phyloP scores from a whole-genome alignment of 768 basidiomycete species.

The Neoboletus subvelutipes region DNA sequence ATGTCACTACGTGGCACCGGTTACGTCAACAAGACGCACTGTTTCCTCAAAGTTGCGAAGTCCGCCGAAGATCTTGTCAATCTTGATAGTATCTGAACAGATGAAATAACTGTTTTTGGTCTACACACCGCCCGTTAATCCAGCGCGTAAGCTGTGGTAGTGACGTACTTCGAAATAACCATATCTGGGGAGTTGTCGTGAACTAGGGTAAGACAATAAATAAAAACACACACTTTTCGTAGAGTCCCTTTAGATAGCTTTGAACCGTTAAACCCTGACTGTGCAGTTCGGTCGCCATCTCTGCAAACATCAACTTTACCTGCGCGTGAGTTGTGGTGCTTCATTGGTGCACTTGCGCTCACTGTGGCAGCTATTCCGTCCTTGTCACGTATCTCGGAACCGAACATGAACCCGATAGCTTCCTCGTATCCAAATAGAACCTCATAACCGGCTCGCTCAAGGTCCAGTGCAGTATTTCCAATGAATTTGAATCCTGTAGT shows the following conservation, averaged over 20 bases:
- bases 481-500: constrained; percentile 83
- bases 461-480: constrained; percentile 73
- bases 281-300: constrained; percentile 56
- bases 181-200: constrained; percentile 45
- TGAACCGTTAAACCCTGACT: constrained; percentile 52
- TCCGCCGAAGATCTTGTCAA: constrained; percentile 65
- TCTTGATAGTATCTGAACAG: constrained; percentile 63
- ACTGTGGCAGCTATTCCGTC: constrained; percentile 86
- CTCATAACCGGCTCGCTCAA: constrained; percentile 64
- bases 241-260: constrained; percentile 60
- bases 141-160: not conserved
- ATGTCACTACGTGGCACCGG: not conserved
- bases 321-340: not conserved
- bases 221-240: constrained; percentile 46
- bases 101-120: constrained; percentile 83
- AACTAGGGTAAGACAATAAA: not conserved
- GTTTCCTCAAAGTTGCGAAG: constrained; percentile 58
- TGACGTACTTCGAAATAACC: constrained; percentile 68
- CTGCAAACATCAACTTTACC: constrained; percentile 61
- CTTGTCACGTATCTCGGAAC: constrained; percentile 76
- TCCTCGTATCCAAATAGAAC: constrained; percentile 88
- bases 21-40: constrained; percentile 16
- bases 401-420: constrained; percentile 91
- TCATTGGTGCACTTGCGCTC: constrained; percentile 1
- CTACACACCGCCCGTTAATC: constrained; percentile 34